Evolutionary conservation across 495 filamentous ascomycete genomes (phyloP).

Genomic region (Clohesyomyces aquaticus): DNA sequence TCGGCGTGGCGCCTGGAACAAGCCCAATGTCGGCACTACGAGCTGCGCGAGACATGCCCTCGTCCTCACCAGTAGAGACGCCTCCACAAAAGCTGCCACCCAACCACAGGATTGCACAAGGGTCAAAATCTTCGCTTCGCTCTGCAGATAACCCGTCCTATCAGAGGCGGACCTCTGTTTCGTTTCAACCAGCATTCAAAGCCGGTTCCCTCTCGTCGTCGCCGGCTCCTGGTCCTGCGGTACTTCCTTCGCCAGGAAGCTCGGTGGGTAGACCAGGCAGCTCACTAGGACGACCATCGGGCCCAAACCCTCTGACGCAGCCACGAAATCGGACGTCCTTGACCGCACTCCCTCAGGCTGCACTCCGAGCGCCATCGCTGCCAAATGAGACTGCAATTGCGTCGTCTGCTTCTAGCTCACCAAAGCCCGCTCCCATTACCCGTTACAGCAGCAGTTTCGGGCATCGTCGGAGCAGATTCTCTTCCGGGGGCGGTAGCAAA

Average conservation of each 20-base stretch:
- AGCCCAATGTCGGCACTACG: constrained; percentile 87
- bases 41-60: constrained; percentile 61
- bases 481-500: constrained; percentile 70
- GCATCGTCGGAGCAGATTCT: constrained; percentile 75
- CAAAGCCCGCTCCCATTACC: constrained; percentile 70
- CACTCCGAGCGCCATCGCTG: constrained; percentile 59
- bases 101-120: constrained; percentile 59
- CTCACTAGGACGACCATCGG: constrained; percentile 53
- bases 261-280: constrained; percentile 55
- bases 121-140: constrained; percentile 63
- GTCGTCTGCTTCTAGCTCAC: constrained; percentile 69
- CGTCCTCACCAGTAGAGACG: constrained; percentile 59
- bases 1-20: constrained; percentile 70
- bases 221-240: constrained; percentile 63
- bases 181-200: constrained; percentile 95
- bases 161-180: constrained; percentile 79
- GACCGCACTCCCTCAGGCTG: constrained; percentile 66
- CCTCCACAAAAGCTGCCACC: constrained; percentile 65
- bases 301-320: constrained; percentile 61
- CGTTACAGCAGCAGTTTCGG: constrained; percentile 85
- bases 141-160: constrained; percentile 56
- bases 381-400: constrained; percentile 61
- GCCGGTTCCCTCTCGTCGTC: constrained; percentile 92
- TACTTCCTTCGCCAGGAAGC: constrained; percentile 65
- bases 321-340: constrained; percentile 68